Base-by-base conservation (phyloP, 2,329 filamentous ascomycete species). In the Alternaria sp. region DNA sequence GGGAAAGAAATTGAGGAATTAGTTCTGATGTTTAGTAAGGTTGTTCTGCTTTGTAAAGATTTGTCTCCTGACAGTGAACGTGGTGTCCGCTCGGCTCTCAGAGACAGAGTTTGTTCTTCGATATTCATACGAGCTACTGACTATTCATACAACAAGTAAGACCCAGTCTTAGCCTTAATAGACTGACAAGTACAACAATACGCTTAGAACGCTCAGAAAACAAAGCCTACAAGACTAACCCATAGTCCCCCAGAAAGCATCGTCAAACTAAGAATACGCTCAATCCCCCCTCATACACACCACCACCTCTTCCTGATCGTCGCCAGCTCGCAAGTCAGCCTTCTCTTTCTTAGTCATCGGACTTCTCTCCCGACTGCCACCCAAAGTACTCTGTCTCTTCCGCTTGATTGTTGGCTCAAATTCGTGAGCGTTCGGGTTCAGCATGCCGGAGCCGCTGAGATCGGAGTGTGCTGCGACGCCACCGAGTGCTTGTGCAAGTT, bases 301-400 rank as follows among this genome's bases (percentile, higher is more conserved):
- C 8, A 54, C 43, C 15, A 59, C 56, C 9, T 43, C 32, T 1
- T 50, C 51, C 17, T 59, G 28, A 17, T 36, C 15, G 10, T 53
- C 30, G 6, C 3, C 10, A n/a, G 30, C 43, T 6, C 13, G 50
- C 46, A 59, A 30, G 15, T 49, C 56, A 19, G 65, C 65, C 45
- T 66, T 71, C 61, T 72, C 70, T 59, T 70, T 75, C 67, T 77
- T 78, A 17, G 61, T 64, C 50, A 66, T 36, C 13, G 72, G 73
- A 44, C 70, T 76, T 26, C 52, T 58, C 13, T 57, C 65, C 36
- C 67, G 55, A n/a, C 70, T 69, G 6, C 51, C 63, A 9, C 70
- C 69, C 28, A 75, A 12, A 3, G 71, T 72, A 25, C 58, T 71
- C 43, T 67, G 62, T 28, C 77, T 72, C 66, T 77, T 78, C 49